Evolutionary conservation across 495 filamentous ascomycete genomes (phyloP).

Genomic region (Evernia prunastri): DNA sequence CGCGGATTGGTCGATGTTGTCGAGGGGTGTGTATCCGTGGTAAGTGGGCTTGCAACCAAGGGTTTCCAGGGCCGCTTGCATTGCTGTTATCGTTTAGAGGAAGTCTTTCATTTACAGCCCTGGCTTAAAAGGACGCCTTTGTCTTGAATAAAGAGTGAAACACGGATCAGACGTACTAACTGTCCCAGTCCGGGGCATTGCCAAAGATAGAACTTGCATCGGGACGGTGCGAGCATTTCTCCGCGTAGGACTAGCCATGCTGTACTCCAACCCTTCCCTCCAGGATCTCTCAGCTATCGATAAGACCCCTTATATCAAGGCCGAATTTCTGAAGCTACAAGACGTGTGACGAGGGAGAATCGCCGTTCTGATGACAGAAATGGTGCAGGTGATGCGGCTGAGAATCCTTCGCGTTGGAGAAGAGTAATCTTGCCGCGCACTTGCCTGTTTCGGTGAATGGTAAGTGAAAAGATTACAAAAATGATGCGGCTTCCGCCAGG

Average conservation of each 20-base stretch:
- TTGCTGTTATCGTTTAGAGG: constrained; percentile 17
- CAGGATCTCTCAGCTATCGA: neutral
- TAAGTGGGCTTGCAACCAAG: constrained; percentile 24
- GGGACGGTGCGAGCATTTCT: constrained; percentile 45
- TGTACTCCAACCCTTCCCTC: neutral
- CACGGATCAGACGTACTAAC: constrained; percentile 11
- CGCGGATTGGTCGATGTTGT: constrained; percentile 33
- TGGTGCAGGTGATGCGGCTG: no score
- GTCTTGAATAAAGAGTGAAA: neutral
- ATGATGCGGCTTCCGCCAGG: no score
- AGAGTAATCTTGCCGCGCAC: no score
- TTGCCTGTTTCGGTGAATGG: no score
- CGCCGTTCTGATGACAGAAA: no score
- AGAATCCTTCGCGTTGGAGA: no score
- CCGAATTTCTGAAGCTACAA: neutral
- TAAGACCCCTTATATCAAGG: neutral
- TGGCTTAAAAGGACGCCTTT: no score
- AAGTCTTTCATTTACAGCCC: neutral
- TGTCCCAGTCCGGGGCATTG: constrained; percentile 23
- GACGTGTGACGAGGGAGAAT: neutral
- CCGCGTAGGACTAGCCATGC: neutral
- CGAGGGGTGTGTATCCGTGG: constrained; percentile 21
- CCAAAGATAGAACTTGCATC: constrained; percentile 47
- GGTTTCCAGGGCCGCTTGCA: constrained; percentile 25
- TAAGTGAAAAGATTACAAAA: no score